A percentile compares a stretch with the other conserved stretches of the same genome.
Evolutionary conservation across 306 rosid species (phyloP).

Genomic region (Prunus davidiana): DNA sequence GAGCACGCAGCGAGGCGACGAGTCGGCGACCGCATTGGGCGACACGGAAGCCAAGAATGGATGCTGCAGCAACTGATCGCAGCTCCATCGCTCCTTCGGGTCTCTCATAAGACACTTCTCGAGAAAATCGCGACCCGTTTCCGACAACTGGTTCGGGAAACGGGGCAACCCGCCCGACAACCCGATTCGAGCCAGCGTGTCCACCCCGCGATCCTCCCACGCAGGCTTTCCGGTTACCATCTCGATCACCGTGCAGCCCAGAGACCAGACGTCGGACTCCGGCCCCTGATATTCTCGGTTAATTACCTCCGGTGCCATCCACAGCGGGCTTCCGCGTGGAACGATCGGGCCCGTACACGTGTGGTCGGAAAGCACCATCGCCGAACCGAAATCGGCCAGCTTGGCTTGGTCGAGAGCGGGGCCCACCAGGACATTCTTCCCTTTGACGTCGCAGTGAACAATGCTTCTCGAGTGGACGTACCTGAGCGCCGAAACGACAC

Average conservation of each 20-base stretch:
- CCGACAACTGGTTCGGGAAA: slow-evolving; percentile 52
- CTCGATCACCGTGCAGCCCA: slow-evolving; percentile 88
- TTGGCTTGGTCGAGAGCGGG: slow-evolving; percentile 28
- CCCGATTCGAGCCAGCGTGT: slow-evolving; percentile 62
- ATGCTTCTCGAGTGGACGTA: slow-evolving; percentile 56
- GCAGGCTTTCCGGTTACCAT: slow-evolving; percentile 73
- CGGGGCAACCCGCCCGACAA: slow-evolving; percentile 53
- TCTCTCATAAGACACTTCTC: slow-evolving; percentile 62
- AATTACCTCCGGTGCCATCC: slow-evolving; percentile 99
- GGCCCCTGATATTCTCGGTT: slow-evolving; percentile 71
- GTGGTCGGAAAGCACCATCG: slow-evolving; percentile 14
- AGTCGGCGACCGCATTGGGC: slow-evolving; percentile 21
- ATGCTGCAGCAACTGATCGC: slow-evolving; percentile 80
- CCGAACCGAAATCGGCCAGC: slow-evolving; percentile 85
- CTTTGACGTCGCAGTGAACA: slow-evolving; percentile 88
- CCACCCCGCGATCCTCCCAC: slow-evolving; percentile 65
- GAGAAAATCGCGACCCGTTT: slow-evolving; percentile 58
- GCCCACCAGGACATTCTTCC: slow-evolving; percentile 60
- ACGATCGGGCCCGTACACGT: neutral
- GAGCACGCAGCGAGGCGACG: slow-evolving; percentile 82
- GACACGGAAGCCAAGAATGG: slow-evolving; percentile 48
- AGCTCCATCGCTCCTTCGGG: slow-evolving; percentile 59
- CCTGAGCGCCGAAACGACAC: slow-evolving; percentile 59
- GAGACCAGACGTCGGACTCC: slow-evolving; percentile 85
- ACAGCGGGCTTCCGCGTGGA: slow-evolving; percentile 87